Percentiles rank a stretch among this genome's conserved stretches.
Conservation (phyloP, 257 asterid genomes). For the Petunia axillaris region DNA sequence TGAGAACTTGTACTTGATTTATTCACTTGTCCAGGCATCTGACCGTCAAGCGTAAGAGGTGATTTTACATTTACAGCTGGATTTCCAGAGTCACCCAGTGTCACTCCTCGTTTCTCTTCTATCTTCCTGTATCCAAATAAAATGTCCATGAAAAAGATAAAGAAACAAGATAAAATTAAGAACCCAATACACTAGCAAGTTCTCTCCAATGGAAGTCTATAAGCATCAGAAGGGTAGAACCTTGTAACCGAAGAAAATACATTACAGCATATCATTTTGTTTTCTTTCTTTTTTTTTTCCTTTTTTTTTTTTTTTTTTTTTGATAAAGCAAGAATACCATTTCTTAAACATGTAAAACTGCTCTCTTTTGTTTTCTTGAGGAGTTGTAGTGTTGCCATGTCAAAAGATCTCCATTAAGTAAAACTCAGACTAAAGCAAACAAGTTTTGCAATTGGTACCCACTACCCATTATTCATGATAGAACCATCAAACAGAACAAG, state of each 20-base stretch:
- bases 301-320: no score
- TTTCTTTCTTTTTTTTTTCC: no score
- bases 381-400: not conserved
- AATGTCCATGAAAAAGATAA: conserved; percentile 7
- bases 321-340: not conserved
- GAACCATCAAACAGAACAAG: conserved; percentile 4
- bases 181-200: not conserved
- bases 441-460: not conserved
- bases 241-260: conserved; percentile 8
- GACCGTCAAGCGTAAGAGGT: conserved; percentile 44
- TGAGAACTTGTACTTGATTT: conserved; percentile 47
- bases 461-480: not conserved
- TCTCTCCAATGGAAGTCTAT: conserved; percentile 3
- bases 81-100: conserved; percentile 65
- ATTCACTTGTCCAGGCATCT: conserved; percentile 55
- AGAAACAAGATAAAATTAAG: not conserved
- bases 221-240: not conserved
- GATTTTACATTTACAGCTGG: conserved; percentile 59
- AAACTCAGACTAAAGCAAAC: conserved; percentile 6
- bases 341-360: not conserved
- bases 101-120: conserved; percentile 97
- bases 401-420: not conserved
- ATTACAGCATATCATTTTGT: not conserved
- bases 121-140: conserved; percentile 64
- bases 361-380: not conserved